A percentile compares a stretch with the other conserved stretches of the same genome.
Conservation (phyloP, 352 stramenopile genomes). For the Phytophthora hybrid region DNA sequence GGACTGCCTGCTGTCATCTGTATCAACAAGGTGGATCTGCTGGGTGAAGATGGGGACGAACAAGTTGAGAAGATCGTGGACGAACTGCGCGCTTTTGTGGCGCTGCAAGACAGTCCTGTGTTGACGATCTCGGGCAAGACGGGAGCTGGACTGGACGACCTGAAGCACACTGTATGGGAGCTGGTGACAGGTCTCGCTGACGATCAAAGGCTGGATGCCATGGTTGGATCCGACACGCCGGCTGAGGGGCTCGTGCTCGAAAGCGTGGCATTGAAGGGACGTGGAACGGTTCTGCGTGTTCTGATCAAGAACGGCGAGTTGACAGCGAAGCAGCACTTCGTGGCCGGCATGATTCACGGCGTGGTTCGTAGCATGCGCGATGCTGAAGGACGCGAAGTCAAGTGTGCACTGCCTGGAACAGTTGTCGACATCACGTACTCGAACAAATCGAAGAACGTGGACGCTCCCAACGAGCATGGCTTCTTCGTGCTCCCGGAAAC, state of each 20-base stretch:
- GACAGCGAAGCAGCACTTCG: constrained; percentile 77
- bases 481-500: constrained; percentile 78
- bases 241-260: constrained; percentile 81
- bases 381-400: constrained; percentile 64
- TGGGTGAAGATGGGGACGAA: constrained; percentile 37
- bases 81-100: constrained; percentile 84
- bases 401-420: constrained; percentile 61
- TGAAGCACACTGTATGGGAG: constrained; percentile 54
- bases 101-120: constrained; percentile 75
- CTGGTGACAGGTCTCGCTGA: constrained; percentile 42
- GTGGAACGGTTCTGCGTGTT: constrained; percentile 76
- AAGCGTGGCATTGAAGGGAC: constrained; percentile 69
- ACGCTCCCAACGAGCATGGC: constrained; percentile 81
- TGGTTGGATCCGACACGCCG: constrained; percentile 42
- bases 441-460: constrained; percentile 86
- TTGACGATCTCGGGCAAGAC: constrained; percentile 82
- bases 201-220: constrained; percentile 48
- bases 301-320: constrained; percentile 76
- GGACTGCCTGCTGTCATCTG: constrained; percentile 79
- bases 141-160: constrained; percentile 58
- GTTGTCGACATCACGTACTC: constrained; percentile 86
- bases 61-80: constrained; percentile 57
- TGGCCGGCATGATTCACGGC: constrained; percentile 88
- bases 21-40: constrained; percentile 91
- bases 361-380: constrained; percentile 71